These are phyloP conservation scores for Elaeis oleifera DNA, from an alignment of 202 grass and related monocot species.

Conservation along the genomic window DNA sequence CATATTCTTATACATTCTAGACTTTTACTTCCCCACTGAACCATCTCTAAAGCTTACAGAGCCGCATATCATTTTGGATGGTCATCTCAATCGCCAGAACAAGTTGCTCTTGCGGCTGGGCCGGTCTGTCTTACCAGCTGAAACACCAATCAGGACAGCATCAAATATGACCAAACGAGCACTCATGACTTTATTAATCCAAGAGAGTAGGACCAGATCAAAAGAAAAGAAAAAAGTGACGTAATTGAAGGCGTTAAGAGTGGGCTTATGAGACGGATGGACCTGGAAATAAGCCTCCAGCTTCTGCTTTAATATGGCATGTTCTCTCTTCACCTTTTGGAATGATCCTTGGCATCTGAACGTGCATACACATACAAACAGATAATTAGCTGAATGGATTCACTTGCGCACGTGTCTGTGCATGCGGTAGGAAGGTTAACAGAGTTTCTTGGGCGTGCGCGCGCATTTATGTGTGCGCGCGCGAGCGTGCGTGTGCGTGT, in stretches of 20 bases:
- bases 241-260: not conserved
- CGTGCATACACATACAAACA: constrained; percentile 5
- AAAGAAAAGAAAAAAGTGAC: not conserved
- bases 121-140: constrained; percentile 50
- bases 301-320: constrained; percentile 53
- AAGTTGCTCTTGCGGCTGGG: constrained; percentile 25
- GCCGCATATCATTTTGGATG: no score
- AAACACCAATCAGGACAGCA: constrained; percentile 5
- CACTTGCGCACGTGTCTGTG: no score
- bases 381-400: not conserved
- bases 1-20: no score
- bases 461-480: not conserved
- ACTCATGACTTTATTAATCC: not conserved
- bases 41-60: no score
- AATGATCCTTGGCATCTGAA: constrained; percentile 51
- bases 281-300: constrained; percentile 70
- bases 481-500: not conserved
- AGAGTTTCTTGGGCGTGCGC: no score
- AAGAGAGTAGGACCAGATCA: not conserved
- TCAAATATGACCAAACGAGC: constrained; percentile 7
- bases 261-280: no score
- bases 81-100: constrained; percentile 38
- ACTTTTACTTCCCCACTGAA: no score
- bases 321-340: constrained; percentile 57
- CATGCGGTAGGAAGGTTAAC: no score